These are phyloP conservation scores for Candida xyloterini DNA, from an alignment of 805 yeast genomes.

Conservation along the genomic window DNA sequence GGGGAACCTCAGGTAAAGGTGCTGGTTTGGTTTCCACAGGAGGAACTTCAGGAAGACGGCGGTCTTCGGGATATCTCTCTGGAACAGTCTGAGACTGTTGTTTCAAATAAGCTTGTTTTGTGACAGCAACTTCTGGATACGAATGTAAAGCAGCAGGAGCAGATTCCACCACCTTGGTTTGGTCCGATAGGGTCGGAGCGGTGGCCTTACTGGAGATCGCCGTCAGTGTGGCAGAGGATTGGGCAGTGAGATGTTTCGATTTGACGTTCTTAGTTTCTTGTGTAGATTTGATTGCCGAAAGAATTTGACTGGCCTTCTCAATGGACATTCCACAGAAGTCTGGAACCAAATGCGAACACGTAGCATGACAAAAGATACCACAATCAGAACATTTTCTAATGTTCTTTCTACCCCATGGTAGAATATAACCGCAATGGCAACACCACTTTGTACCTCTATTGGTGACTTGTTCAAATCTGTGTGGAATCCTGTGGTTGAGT, in stretches of 20 bases:
- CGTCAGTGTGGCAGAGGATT: slow-evolving; percentile 17
- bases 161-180: slow-evolving; percentile 10
- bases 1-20: slow-evolving; percentile 2
- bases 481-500: slow-evolving; percentile 95
- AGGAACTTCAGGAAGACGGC: slow-evolving; percentile 17
- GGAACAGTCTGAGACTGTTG: slow-evolving; percentile 7
- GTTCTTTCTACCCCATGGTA: slow-evolving; percentile 93
- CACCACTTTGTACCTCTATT: slow-evolving; percentile 99
- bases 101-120: slow-evolving; percentile 15
- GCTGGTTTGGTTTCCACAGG: slow-evolving; percentile 2
- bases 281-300: slow-evolving; percentile 78
- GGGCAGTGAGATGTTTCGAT: slow-evolving; percentile 2
- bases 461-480: slow-evolving; percentile 86
- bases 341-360: slow-evolving; percentile 92
- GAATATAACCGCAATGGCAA: slow-evolving; percentile 95
- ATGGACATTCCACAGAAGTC: slow-evolving; percentile 98
- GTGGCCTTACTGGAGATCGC: slow-evolving; percentile 11
- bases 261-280: slow-evolving; percentile 35
- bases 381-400: slow-evolving; percentile 92
- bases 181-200: slow-evolving; percentile 7
- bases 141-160: slow-evolving; percentile 6
- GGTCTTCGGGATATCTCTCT: slow-evolving; percentile 15
- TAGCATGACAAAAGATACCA: slow-evolving; percentile 91
- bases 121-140: slow-evolving; percentile 28
- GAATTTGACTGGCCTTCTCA: slow-evolving; percentile 90